Conservation (phyloP, 306 rosid genomes). For the Malus sylvestris region DNA sequence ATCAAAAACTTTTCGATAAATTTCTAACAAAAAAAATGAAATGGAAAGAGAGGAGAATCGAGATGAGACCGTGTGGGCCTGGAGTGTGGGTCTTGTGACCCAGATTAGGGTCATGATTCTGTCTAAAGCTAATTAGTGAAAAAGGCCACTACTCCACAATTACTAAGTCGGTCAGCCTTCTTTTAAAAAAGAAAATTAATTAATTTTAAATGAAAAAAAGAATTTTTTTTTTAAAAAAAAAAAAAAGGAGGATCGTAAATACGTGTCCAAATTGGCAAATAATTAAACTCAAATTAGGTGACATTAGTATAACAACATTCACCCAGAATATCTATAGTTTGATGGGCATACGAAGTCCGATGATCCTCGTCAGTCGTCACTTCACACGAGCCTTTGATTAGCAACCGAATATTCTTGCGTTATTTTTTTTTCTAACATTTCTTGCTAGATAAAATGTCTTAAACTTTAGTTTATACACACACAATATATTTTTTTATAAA, state of each 20-base stretch:
- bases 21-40: no score
- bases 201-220: no score
- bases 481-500: no score
- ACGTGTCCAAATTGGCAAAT: no score
- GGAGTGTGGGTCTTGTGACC: not conserved
- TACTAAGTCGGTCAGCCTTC: not conserved
- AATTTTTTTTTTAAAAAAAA: no score
- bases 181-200: no score
- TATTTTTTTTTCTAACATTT: not conserved
- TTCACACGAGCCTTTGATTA: not conserved
- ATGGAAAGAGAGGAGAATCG: not conserved
- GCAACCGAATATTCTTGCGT: not conserved
- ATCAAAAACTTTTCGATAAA: accelerated
- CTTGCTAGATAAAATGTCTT: not conserved
- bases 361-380: not conserved
- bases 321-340: no score
- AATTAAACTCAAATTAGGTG: no score
- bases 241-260: no score
- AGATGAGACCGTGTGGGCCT: not conserved
- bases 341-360: not conserved
- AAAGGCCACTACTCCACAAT: not conserved
- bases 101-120: not conserved
- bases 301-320: no score
- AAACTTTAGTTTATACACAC: no score
- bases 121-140: not conserved